A percentile compares a stretch with the other conserved stretches of the same genome.
Evolutionary conservation across 83 land plant species (phyloP).

Genomic region (Picea abies): DNA sequence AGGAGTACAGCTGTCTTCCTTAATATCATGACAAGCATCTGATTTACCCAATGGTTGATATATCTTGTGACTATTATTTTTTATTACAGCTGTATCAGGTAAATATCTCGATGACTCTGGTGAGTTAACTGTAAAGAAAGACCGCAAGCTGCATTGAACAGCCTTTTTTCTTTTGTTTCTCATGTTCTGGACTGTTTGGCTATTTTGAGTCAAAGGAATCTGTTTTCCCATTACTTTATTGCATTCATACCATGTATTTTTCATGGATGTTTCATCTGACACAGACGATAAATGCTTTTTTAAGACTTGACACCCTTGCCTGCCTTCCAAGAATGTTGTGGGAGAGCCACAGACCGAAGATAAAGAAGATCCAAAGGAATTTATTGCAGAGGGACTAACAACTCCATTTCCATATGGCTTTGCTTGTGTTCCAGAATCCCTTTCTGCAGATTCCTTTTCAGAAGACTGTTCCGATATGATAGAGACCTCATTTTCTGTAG

Average conservation of each 20-base stretch:
- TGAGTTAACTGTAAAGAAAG: neutral
- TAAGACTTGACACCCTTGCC: neutral
- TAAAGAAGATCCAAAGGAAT: neutral
- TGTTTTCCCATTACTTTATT: conserved; percentile 2
- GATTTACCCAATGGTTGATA: neutral
- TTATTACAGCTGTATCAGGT: too few relatives aligned
- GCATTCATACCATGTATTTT: neutral
- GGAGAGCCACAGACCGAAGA: neutral
- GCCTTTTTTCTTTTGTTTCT: neutral
- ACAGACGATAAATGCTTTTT: neutral
- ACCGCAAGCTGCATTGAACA: neutral
- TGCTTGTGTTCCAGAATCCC: neutral
- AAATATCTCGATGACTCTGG: neutral
- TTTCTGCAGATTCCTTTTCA: neutral
- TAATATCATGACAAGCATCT: neutral
- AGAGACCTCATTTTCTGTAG: neutral
- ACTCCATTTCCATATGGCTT: neutral
- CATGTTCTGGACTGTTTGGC: neutral
- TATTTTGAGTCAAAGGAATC: conserved; percentile 4
- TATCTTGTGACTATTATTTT: neutral
- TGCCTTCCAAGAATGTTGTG: neutral
- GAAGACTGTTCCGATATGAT: conserved; percentile 1
- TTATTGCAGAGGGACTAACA: neutral
- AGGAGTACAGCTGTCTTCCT: neutral
- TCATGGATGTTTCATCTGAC: neutral